Evolutionary conservation across 768 basidiomycete species (phyloP), one percentile per base, ranked within the genome.

Genomic region (Rhodocollybia butyracea): DNA sequence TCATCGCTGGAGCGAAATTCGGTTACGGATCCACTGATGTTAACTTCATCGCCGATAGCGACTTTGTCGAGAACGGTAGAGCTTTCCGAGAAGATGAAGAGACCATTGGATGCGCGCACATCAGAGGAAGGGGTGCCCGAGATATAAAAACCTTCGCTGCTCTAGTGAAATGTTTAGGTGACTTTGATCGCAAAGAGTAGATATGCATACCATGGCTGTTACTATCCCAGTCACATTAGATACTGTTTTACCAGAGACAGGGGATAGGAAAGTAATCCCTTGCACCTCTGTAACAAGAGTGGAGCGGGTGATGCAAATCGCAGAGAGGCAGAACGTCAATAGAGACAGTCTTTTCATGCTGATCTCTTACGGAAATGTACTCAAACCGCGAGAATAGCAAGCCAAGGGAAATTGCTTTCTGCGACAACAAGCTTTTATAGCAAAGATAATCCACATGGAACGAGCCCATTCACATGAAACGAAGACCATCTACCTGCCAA

Each of bases 161-260:
- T 71, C 80, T 83, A n/a, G n/a, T n/a, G 53, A 15, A 46, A 11
- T 40, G n/a, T 19, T 6, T n/a, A 17, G 17, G 8, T 36, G 34
- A 6, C 39, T 13, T 6, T 17, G 7, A 31, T 54, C 13, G 5
- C 46, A 38, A 21, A 40, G 21, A 29, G 24, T 21, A 26, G 51
- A 24, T 26, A 19, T 6, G 58, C 63, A 30, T 61, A 81, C 82
- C 70, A 80, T 83, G 5, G 82, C 81, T 7, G 79, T 78, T 0
- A 82, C 80, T 5, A 80, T 57, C 15, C 79, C 83, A 26, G 74
- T 76, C 8, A 85, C 68, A 61, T 76, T 73, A 24, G 68, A 61
- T 6, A 84, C 79, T 5, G 64, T 68, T 54, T 79, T 70, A 0
- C 80, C 78, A 27, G 58, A 63, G 11, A 76, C 61, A 52, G 82